Base-by-base conservation (phyloP, 2,329 filamentous ascomycete species). In the Cercospora canescens region DNA sequence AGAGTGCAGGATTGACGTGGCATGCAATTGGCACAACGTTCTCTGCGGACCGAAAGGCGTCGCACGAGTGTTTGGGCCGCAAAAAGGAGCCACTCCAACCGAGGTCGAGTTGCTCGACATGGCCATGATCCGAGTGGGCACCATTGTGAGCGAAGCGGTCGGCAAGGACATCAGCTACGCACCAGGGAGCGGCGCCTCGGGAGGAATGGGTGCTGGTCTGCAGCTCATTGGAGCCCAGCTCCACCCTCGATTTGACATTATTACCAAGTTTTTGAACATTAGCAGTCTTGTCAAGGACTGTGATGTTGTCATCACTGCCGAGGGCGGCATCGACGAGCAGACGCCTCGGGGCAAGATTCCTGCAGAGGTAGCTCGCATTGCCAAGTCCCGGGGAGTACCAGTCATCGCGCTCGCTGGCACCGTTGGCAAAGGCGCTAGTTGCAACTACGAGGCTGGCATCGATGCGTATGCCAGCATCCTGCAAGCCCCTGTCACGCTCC, bases 311-410 rank as follows among this genome's bases (percentile, higher is more conserved):
- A 77, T 86, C 67, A 86, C 84, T 0, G 84, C 83, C 1, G 84
- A 86, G 70, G 84, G 84, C 0, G 82, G 82, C 9, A 79, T 86
- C 16, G 84, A 86, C 67, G 78, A 80, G 54, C 84, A 86, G 68
- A 85, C 83, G 0, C 80, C 83, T 0, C 76, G 79, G 50, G 84
- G 84, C 2, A 86, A 86, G 71, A 85, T 86, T 68, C 84, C 84
- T 8, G 83, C 80, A 3, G 84, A 86, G 71, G 79, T 86, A 28
- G 84, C 83, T 9, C 75, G 79, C 60, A 78, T 82, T 9, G 84
- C 84, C 3, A 82, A 81, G 70, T 74, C 75, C 60, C 79, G 79
- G 66, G 79, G 79, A 4, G 76, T 83, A 3, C 82, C 83, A 0
- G 84, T 86, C 1, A 82, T 84, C 30, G 79, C 77, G 2, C 73